A percentile compares a stretch with the other conserved stretches of the same genome.
Evolutionary conservation across 2,329 filamentous ascomycete species (phyloP).

Genomic region (Leptographium radiaticola): DNA sequence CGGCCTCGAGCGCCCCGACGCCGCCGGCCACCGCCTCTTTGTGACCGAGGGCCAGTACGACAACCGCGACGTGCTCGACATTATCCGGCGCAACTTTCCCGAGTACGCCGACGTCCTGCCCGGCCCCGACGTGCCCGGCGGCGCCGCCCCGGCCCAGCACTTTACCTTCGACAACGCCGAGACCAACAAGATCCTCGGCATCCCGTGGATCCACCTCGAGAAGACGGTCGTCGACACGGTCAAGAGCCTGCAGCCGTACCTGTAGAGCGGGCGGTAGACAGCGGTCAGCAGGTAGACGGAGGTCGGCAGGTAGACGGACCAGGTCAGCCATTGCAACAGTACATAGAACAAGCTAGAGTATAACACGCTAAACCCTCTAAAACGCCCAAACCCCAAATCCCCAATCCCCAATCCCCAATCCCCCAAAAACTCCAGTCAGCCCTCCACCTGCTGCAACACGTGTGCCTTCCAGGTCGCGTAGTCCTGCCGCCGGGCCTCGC

Average conservation of each 20-base stretch:
- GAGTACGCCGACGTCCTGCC: constrained; percentile 35
- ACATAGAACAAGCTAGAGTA: background rate
- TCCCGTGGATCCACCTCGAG: constrained; percentile 50
- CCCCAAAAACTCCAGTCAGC: too few species aligned
- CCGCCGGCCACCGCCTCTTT: constrained; percentile 38
- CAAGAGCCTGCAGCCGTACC: constrained; percentile 39
- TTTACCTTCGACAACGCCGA: constrained; percentile 45
- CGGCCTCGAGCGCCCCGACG: constrained; percentile 30
- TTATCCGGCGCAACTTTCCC: constrained; percentile 34
- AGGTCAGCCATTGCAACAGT: too few species aligned
- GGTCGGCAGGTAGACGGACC: too few species aligned
- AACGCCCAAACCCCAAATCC: too few species aligned
- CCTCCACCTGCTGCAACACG: constrained; percentile 40
- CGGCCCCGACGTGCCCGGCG: constrained; percentile 27
- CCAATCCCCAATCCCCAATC: too few species aligned
- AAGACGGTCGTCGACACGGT: constrained; percentile 50
- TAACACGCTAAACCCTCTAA: too few species aligned
- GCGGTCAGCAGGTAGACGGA: background rate
- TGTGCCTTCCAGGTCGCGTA: constrained; percentile 52
- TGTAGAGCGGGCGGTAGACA: background rate
- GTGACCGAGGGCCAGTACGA: constrained; percentile 32
- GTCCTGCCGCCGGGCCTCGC: constrained; percentile 45
- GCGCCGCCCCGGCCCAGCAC: constrained; percentile 26
- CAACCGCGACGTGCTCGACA: constrained; percentile 30
- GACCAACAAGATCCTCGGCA: constrained; percentile 45